Evolutionary conservation across 805 yeast genomes (phyloP), one percentile per base, ranked within the genome.

Genomic region (Barnettozyma californica): DNA sequence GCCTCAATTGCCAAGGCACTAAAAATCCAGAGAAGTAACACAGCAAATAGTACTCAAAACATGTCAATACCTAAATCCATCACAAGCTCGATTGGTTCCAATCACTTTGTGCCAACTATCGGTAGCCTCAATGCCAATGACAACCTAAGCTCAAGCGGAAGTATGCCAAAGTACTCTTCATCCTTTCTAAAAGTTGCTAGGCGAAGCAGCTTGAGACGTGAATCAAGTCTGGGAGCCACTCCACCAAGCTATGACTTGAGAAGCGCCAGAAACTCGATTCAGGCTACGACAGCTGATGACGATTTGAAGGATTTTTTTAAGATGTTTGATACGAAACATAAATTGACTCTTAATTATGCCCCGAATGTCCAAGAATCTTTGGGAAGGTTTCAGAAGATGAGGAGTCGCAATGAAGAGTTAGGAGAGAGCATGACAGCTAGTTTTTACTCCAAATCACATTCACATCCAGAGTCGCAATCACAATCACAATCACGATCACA

Each of bases 111-210:
- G 20, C 54, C 61, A 44, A 39, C 55, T 33, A 49, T 64, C 33
- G 54, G 61, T 4, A 55, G 48, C 20, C 31, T 40, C 16, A 45
- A 38, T 13, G 38, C 47, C 11, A 29, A 13, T 13, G 56, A 54
- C 16, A 58, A 64, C 21, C 64, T 67, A 35, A 65, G 68, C 34
- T 66, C 69, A 43, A 71, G 73, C 60, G 75, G 67, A 5, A 61
- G 73, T 23, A 70, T 83, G 0, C 84, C 87, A 2, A 74, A 81
- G 53, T 84, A 83, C 54, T 77, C 87, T 2, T 81, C 92, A 1
- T 83, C 91, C 0, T 84, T 84, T 63, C 87, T 87, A 0, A 81
- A 83, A n/a, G 68, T 87, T 43, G 74, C 84, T n/a, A 70, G 86
- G 20, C 67, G 68, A 44, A 68, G 78, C 10, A 66, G 73, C 50